phyloP scores from a whole-genome alignment of 345 rosid genomes.

The Pugionium cornutum region DNA sequence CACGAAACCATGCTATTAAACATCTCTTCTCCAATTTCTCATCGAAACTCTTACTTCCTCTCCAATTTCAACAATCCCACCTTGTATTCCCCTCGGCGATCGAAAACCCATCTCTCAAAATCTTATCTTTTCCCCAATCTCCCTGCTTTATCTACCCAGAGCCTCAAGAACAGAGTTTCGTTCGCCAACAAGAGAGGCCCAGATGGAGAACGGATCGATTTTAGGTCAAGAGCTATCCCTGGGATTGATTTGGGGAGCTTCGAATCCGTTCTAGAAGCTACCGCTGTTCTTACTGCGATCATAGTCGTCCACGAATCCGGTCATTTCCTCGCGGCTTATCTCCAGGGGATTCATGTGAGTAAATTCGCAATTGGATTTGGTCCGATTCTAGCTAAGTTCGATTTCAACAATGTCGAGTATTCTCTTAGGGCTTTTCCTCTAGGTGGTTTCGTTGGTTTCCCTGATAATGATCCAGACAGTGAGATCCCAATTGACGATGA shows the following conservation, averaged over 20 bases:
- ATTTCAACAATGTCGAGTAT: slow-evolving; percentile 79
- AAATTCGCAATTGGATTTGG: slow-evolving; percentile 96
- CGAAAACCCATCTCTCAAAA: slow-evolving; percentile 57
- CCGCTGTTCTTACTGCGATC: slow-evolving; percentile 78
- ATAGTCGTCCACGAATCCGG: slow-evolving; percentile 87
- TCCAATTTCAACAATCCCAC: slow-evolving; percentile 44
- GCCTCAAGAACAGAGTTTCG: slow-evolving; percentile 46
- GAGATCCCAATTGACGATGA: slow-evolving; percentile 76
- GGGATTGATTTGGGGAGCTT: slow-evolving; percentile 73
- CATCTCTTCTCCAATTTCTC: slow-evolving; percentile 56
- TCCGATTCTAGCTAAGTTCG: slow-evolving; percentile 86
- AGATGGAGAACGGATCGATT: slow-evolving; percentile 42
- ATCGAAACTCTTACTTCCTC: slow-evolving; percentile 45
- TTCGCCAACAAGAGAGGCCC: slow-evolving; percentile 38
- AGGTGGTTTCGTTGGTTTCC: slow-evolving; percentile 96
- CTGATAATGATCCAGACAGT: slow-evolving; percentile 94
- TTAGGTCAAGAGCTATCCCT: slow-evolving; percentile 56
- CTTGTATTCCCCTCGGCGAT: slow-evolving; percentile 45
- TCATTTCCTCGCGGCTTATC: slow-evolving; percentile 89
- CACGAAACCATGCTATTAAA: slow-evolving; percentile 63
- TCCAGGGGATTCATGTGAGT: slow-evolving; percentile 97
- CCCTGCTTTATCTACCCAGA: slow-evolving; percentile 40
- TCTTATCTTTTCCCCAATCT: slow-evolving; percentile 42
- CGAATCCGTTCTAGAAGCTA: slow-evolving; percentile 77
- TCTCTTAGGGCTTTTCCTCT: slow-evolving; percentile 88